Evolutionary conservation across 257 asterid genomes (phyloP).

Genomic region (Solanum piurae): DNA sequence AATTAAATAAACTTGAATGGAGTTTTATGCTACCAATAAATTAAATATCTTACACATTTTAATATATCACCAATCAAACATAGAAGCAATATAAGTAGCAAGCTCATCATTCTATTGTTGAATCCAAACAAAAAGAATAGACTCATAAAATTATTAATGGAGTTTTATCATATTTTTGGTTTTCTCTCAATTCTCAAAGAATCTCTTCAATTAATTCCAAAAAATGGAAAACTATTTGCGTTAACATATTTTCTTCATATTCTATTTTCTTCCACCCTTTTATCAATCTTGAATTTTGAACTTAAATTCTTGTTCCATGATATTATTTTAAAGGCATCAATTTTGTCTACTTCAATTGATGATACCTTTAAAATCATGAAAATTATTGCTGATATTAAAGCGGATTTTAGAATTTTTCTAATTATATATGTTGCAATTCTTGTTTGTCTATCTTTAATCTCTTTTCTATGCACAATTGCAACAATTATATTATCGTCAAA

Average conservation of each 20-base stretch:
- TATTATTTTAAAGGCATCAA: not conserved
- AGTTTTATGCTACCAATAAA: not conserved
- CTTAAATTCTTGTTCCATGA: constrained; percentile 7
- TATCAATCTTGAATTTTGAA: constrained; percentile 9
- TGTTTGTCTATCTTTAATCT: not conserved
- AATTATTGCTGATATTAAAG: not conserved
- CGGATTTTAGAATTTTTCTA: not conserved
- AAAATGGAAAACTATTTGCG: constrained; percentile 16
- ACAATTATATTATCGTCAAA: constrained; percentile 3
- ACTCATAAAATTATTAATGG: not conserved
- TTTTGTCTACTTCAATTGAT: not conserved
- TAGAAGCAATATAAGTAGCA: not conserved
- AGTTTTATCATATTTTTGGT: constrained; percentile 3
- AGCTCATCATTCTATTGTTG: not conserved
- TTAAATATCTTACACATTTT: not conserved
- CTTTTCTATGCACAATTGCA: not conserved
- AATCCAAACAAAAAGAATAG: not conserved
- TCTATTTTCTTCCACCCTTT: constrained; percentile 7
- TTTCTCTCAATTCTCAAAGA: constrained; percentile 14
- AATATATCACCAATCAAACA: not conserved
- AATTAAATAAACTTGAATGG: not conserved
- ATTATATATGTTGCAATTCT: not conserved
- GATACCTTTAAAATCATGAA: not conserved
- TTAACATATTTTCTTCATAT: constrained; percentile 5
- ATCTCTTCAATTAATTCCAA: constrained; percentile 12